Evolutionary conservation across 441 rosid species (phyloP), one percentile per base, ranked within the genome.

Genomic region (Brassica hybrid): DNA sequence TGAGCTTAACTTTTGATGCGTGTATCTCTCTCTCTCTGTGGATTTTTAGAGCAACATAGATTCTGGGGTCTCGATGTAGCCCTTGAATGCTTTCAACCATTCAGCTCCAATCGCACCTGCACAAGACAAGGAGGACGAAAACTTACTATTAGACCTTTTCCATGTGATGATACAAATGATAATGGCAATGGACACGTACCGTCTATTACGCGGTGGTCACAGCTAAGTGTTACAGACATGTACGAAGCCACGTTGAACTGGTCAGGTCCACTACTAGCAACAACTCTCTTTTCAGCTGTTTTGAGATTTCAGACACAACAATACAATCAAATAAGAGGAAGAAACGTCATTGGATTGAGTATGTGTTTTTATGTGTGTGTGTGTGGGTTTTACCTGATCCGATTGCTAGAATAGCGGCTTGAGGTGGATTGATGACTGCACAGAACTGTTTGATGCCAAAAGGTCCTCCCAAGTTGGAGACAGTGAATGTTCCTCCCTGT

Each of bases 401-500:
- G 25, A 95, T 90, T 17, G 99, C 98, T 62, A 95, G 91, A 85
- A 95, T 95, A 77, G 94, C 97, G 2, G 99, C 81, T 78, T 95
- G 98, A 75, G 99, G 99, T 78, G 98, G 99, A 84, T 93, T 93
- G 66, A 96, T 83, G 66, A 93, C 92, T 58, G 98, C 99, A 74
- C 97, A 93, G 73, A 95, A 91, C 74, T 95, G 97, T 83, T 89
- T 93, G 86, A 95, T 84, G 41, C 98, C 98, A 45, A 91, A 93
- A 11, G 99, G 98, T 43, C 99, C 99, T 79, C 99, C 99, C 86
- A 95, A 84, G 85, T 95, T 95, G 71, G 99, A 88, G 25, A 95
- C 97, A 3, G 97, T 95, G 65, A 95, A 95, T 32, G 99, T 93
- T 72, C 99, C 99, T 80, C 98, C 95, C 97, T 95, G 92, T 30